Conservation (phyloP, 129 eudicot species). For the Lonicera japonica region DNA sequence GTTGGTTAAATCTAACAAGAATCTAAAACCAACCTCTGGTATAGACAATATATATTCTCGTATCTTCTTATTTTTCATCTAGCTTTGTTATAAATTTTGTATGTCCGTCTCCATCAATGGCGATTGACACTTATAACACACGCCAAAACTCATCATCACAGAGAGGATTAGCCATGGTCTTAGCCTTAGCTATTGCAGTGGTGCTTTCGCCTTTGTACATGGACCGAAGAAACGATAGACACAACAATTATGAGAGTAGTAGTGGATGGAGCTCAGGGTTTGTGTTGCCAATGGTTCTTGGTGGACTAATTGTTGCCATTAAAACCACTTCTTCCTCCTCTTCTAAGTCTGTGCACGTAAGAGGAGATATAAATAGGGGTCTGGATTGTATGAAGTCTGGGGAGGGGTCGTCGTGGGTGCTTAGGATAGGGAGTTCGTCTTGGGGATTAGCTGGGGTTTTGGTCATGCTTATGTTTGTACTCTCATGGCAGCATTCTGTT, state of each 20-base stretch:
- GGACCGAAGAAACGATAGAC: slow-evolving; percentile 25
- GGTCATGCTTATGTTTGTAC: slow-evolving; percentile 52
- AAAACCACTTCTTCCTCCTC: slow-evolving; percentile 46
- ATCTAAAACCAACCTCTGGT: background rate
- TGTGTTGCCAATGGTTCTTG: slow-evolving; percentile 66
- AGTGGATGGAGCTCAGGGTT: slow-evolving; percentile 74
- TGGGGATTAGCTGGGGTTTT: slow-evolving; percentile 78
- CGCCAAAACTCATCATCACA: slow-evolving; percentile 30
- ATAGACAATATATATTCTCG: too few species aligned
- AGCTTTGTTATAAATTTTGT: too few species aligned
- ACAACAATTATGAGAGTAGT: slow-evolving; percentile 33
- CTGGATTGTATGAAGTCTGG: slow-evolving; percentile 7
- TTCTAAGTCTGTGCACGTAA: background rate
- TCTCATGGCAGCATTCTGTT: slow-evolving; percentile 64
- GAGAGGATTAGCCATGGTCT: slow-evolving; percentile 60
- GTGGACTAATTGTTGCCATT: slow-evolving; percentile 72
- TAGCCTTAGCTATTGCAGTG: slow-evolving; percentile 55
- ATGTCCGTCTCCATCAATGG: slow-evolving; percentile 17
- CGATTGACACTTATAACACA: slow-evolving; percentile 14
- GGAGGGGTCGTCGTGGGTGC: slow-evolving; percentile 25
- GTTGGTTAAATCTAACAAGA: slow-evolving; percentile 8
- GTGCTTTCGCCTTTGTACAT: slow-evolving; percentile 71
- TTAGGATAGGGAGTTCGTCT: slow-evolving; percentile 55
- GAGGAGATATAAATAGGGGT: background rate
- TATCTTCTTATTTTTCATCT: background rate